Percentiles rank a stretch among this genome's conserved stretches.
Evolutionary conservation across 2,329 filamentous ascomycete genomes (phyloP).

Genomic region (Ceratocystis cacaofunesta): DNA sequence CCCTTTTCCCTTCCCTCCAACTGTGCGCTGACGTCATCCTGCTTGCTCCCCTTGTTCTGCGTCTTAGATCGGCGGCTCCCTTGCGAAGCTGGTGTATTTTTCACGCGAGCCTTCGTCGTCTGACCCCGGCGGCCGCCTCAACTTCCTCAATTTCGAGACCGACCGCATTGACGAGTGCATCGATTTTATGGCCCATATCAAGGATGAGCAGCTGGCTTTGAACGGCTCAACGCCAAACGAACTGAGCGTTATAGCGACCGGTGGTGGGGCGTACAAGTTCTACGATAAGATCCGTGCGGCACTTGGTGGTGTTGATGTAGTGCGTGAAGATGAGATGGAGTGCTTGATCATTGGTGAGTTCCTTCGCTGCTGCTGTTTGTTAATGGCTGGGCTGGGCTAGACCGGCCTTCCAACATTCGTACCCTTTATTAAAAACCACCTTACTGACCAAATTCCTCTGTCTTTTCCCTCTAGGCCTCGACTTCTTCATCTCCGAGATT

Average conservation of each 20-base stretch:
- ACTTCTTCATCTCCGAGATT: slow-evolving; percentile 98
- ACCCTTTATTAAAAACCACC: too few species aligned
- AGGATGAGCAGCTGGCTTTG: slow-evolving; percentile 62
- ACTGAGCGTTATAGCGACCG: slow-evolving; percentile 87
- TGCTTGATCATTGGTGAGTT: slow-evolving; percentile 77
- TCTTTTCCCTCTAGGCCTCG: slow-evolving; percentile 47
- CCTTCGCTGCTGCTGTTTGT: neutral
- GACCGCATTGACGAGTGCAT: slow-evolving; percentile 88
- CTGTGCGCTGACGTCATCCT: slow-evolving; percentile 17
- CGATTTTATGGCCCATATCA: slow-evolving; percentile 74
- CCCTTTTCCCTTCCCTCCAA: neutral
- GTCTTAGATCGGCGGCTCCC: slow-evolving; percentile 73
- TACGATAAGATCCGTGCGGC: slow-evolving; percentile 79
- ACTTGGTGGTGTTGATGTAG: slow-evolving; percentile 64
- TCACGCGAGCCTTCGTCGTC: slow-evolving; percentile 68
- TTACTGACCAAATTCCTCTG: slow-evolving; percentile 16
- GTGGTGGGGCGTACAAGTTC: slow-evolving; percentile 91
- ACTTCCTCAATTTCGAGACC: slow-evolving; percentile 94
- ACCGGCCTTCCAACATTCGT: too few species aligned
- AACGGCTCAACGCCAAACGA: slow-evolving; percentile 59
- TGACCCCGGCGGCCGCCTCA: slow-evolving; percentile 74
- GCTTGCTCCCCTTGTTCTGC: neutral
- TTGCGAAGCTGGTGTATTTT: slow-evolving; percentile 96
- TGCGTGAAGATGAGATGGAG: slow-evolving; percentile 95
- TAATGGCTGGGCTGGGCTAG: too few species aligned